phyloP scores from a whole-genome alignment of 768 basidiomycete species.

The Vararia minispora region DNA sequence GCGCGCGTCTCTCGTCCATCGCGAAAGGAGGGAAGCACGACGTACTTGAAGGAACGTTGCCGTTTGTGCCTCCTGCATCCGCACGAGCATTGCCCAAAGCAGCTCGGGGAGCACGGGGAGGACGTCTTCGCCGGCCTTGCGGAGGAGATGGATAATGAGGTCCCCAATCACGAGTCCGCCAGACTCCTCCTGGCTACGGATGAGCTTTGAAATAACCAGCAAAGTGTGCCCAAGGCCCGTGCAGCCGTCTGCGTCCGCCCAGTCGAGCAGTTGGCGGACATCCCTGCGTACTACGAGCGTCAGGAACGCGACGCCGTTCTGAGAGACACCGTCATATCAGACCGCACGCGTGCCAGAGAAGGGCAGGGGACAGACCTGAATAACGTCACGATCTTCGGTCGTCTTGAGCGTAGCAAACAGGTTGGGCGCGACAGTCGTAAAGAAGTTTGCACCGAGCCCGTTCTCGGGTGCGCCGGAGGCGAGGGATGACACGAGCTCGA shows the following conservation, averaged over 20 bases:
- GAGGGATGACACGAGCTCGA: constrained; percentile 71
- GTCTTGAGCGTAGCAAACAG: constrained; percentile 58
- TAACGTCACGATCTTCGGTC: constrained; percentile 79
- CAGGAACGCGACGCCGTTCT: constrained; percentile 79
- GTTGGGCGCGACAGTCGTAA: constrained; percentile 59
- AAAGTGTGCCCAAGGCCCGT: constrained; percentile 71
- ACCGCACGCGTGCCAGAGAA: not conserved
- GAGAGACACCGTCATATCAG: constrained; percentile 1
- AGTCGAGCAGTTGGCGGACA: constrained; percentile 65
- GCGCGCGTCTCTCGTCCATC: not conserved
- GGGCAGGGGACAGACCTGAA: constrained; percentile 41
- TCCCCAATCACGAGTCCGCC: constrained; percentile 92
- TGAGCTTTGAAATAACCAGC: constrained; percentile 61
- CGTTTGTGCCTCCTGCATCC: constrained; percentile 80
- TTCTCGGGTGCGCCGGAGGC: constrained; percentile 50
- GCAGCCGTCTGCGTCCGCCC: constrained; percentile 56
- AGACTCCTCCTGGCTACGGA: constrained; percentile 78
- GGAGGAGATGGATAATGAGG: constrained; percentile 84
- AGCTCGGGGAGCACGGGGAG: constrained; percentile 82
- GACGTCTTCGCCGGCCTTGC: constrained; percentile 71
- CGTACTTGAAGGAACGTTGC: constrained; percentile 83
- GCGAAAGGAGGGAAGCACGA: not conserved
- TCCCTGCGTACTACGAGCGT: constrained; percentile 85
- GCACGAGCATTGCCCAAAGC: constrained; percentile 68
- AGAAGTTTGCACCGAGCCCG: constrained; percentile 73